Evolutionary conservation across 495 filamentous ascomycete species (phyloP).

Genomic region (Copromyces sp.): DNA sequence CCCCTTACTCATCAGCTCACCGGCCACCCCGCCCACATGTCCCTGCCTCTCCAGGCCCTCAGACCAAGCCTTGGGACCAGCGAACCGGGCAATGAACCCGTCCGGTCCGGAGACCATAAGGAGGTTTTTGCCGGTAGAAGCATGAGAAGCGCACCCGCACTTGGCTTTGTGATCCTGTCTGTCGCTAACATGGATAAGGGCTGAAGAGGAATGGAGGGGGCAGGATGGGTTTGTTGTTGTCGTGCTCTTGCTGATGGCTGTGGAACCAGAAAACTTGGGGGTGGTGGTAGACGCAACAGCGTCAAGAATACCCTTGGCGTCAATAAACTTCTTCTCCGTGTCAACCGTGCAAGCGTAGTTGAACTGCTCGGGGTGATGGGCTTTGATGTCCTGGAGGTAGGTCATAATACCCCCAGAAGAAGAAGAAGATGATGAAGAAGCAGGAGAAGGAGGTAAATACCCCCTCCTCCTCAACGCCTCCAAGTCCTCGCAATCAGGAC

Average conservation of each 20-base stretch:
- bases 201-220: conserved; percentile 14
- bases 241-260: not conserved
- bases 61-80: conserved; percentile 65
- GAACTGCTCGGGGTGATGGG: conserved; percentile 44
- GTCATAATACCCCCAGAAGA: conserved; percentile 33
- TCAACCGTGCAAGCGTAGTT: conserved; percentile 67
- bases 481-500: conserved; percentile 2
- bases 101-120: conserved; percentile 81
- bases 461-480: not conserved
- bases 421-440: no score
- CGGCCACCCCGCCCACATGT: conserved; percentile 32
- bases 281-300: conserved; percentile 4
- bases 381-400: conserved; percentile 51
- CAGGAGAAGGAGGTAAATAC: not conserved
- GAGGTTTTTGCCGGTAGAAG: conserved; percentile 38
- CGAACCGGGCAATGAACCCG: conserved; percentile 72
- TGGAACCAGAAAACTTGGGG: not conserved
- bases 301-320: not conserved
- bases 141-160: not conserved
- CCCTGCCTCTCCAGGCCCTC: conserved; percentile 66
- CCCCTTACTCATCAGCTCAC: conserved; percentile 16
- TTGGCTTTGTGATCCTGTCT: not conserved
- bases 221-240: conserved; percentile 4
- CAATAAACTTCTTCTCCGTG: conserved; percentile 58
- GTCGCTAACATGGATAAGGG: not conserved